Evolutionary conservation across 2,329 filamentous ascomycete genomes (phyloP).

Genomic region (Alternaria burnsii): DNA sequence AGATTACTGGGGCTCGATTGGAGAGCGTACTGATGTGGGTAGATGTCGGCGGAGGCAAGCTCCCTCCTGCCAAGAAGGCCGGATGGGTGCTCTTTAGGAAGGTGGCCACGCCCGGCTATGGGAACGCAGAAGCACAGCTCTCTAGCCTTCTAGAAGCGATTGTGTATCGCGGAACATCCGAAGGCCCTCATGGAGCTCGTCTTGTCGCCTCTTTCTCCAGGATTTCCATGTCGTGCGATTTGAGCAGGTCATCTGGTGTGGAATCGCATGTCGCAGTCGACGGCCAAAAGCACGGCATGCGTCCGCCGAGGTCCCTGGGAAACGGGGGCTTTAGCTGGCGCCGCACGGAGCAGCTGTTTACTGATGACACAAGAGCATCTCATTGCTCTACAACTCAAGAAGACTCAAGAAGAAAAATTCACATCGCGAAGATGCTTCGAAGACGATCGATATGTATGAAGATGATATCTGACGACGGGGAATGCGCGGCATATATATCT

Average conservation of each 20-base stretch:
- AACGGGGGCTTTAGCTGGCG: neutral
- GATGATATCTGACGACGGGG: neutral
- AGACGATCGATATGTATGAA: neutral
- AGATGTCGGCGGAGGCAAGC: neutral
- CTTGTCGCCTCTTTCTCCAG: neutral
- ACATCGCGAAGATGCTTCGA: neutral
- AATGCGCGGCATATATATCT: neutral
- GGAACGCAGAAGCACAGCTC: neutral
- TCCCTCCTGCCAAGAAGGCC: neutral
- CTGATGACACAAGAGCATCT: neutral
- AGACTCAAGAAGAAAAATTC: neutral
- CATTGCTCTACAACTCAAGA: neutral
- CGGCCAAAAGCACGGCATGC: neutral
- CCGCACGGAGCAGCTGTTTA: constrained; percentile 1
- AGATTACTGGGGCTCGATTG: neutral
- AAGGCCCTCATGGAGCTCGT: neutral
- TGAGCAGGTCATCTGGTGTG: neutral
- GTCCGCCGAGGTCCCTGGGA: constrained; percentile 4
- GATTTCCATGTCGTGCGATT: neutral
- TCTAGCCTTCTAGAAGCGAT: neutral
- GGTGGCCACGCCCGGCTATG: neutral
- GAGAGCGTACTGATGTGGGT: neutral
- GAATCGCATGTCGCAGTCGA: neutral
- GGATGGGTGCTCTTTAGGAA: constrained; percentile 3
- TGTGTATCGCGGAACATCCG: neutral